These are phyloP conservation scores for Grosmannia penicillata DNA, from an alignment of 2,329 filamentous ascomycete species.

Conservation along the genomic window DNA sequence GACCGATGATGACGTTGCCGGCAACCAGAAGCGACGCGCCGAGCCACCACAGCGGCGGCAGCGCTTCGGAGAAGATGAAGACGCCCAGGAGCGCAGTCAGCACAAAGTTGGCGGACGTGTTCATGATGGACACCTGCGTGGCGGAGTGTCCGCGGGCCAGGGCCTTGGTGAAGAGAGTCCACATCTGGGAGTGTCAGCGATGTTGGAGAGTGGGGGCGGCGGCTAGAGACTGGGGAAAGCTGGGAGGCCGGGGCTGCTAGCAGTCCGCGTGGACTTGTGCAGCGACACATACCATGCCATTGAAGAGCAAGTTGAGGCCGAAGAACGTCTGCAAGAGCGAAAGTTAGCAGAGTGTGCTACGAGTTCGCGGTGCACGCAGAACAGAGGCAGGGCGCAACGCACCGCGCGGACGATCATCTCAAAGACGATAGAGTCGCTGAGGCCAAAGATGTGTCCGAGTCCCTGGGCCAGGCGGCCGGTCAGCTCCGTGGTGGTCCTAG, in stretches of 20 bases:
- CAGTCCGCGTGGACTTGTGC: no score
- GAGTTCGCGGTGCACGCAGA: no score
- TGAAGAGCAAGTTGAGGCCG: slow-evolving; percentile 57
- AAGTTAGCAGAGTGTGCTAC: not conserved
- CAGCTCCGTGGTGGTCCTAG: slow-evolving; percentile 35
- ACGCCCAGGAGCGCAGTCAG: slow-evolving; percentile 59
- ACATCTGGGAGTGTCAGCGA: slow-evolving; percentile 40
- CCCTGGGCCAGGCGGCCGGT: slow-evolving; percentile 31
- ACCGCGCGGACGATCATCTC: slow-evolving; percentile 35
- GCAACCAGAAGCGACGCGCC: slow-evolving; percentile 58
- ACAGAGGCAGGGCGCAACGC: slow-evolving; percentile 14
- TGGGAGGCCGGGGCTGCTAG: no score
- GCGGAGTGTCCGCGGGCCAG: slow-evolving; percentile 61
- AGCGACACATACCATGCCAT: slow-evolving; percentile 42
- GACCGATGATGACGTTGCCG: slow-evolving; percentile 65
- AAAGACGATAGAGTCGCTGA: slow-evolving; percentile 26
- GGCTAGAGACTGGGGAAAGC: not conserved
- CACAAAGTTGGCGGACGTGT: slow-evolving; percentile 71
- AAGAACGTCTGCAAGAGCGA: slow-evolving; percentile 57
- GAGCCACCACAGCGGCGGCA: slow-evolving; percentile 64
- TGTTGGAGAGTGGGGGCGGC: not conserved
- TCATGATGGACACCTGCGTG: slow-evolving; percentile 68
- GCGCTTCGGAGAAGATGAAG: slow-evolving; percentile 53
- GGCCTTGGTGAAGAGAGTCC: slow-evolving; percentile 67
- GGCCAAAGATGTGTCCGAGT: slow-evolving; percentile 28